Base-by-base conservation (phyloP, 164 flowering plant species). In the grape (Vitis vinifera) region DNA sequence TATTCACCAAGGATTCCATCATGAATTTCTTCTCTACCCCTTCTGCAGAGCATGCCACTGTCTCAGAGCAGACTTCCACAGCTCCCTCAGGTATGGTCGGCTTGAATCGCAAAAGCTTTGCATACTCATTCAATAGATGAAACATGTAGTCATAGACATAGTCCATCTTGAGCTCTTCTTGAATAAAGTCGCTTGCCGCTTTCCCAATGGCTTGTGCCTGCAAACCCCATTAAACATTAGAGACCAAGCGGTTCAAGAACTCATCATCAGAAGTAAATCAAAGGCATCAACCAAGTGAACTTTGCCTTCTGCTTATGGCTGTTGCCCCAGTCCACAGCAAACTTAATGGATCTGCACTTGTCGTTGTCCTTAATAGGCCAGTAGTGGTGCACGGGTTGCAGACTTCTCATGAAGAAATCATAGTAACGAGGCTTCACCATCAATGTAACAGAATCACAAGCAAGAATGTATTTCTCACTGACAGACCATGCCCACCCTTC, bases 401-500 rank as follows among this genome's bases (percentile, higher is more conserved):
- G 51, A 51, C 75, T 51, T 67, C 78, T 71, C 9, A 61, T 65
- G 74, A 75, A 75, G 78, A 75, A 75, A 19, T 75, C 78, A 15
- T 75, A 66, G 74, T 4, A 75, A 0, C 15, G 31, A 7, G 78
- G 78, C 13, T 67, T 63, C 6, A 75, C 78, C 16, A 66, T 7
- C 31, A 75, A 19, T 2, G 78, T 71, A 3, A 61, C 50, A 10
- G 78, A 75, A 51, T 75, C 75, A 61, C 78, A 71, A 10, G 75
- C 67, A 1, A 72, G 65, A 52, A 72, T 66, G 75, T 72, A 72
- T 16, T 72, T 72, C 59, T 75, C 74, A 17, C 78, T 75, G 1
- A 71, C 78, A 16, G 78, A 75, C 78, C 78, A 75, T 12, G 78
- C 75, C 16, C 47, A 75, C 9, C 78, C 78, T 71, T 75, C 78